A percentile compares a stretch with the other conserved stretches of the same genome.
Evolutionary conservation across 768 basidiomycete species (phyloP).

Genomic region (Cubamyces sp.): DNA sequence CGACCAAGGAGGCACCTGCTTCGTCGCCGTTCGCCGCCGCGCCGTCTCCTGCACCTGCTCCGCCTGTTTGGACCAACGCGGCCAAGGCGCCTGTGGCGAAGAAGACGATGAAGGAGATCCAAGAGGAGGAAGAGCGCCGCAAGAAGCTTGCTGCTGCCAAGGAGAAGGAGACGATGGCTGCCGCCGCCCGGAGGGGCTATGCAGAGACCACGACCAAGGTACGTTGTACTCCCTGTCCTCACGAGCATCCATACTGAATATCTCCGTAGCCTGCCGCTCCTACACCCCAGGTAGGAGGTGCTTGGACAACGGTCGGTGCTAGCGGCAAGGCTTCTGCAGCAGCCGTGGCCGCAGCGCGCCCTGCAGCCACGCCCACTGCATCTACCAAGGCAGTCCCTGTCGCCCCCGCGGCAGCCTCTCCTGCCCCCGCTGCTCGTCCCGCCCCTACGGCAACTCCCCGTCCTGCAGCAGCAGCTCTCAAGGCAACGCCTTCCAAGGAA

Average conservation of each 20-base stretch:
- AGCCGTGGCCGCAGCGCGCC: slow-evolving; percentile 34
- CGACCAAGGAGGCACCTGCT: slow-evolving; percentile 48
- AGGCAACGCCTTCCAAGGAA: slow-evolving; percentile 41
- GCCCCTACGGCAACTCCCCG: slow-evolving; percentile 37
- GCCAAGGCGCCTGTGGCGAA: slow-evolving; percentile 60
- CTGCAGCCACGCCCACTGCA: slow-evolving; percentile 39
- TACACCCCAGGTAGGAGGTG: slow-evolving; percentile 45
- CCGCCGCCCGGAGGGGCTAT: slow-evolving; percentile 69
- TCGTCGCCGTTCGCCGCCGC: slow-evolving; percentile 37
- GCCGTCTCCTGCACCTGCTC: slow-evolving; percentile 24
- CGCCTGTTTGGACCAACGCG: slow-evolving; percentile 72
- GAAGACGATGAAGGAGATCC: slow-evolving; percentile 98
- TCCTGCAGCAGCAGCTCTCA: slow-evolving; percentile 36
- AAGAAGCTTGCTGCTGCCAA: slow-evolving; percentile 64
- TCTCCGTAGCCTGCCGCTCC: slow-evolving; percentile 24
- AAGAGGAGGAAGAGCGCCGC: slow-evolving; percentile 92
- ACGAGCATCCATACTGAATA: slow-evolving; percentile 14
- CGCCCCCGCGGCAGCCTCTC: slow-evolving; percentile 27
- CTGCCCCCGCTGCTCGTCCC: slow-evolving; percentile 40
- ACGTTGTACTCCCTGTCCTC: not conserved
- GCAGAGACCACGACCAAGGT: slow-evolving; percentile 83
- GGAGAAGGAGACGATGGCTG: slow-evolving; percentile 57
- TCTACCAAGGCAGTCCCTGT: slow-evolving; percentile 38
- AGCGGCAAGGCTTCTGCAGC: slow-evolving; percentile 61
- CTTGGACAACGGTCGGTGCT: slow-evolving; percentile 89